Percentiles rank a stretch among this genome's conserved stretches.
These are phyloP conservation scores for Rubus idaeus DNA, from an alignment of 306 rosid species.

Conservation along the genomic window DNA sequence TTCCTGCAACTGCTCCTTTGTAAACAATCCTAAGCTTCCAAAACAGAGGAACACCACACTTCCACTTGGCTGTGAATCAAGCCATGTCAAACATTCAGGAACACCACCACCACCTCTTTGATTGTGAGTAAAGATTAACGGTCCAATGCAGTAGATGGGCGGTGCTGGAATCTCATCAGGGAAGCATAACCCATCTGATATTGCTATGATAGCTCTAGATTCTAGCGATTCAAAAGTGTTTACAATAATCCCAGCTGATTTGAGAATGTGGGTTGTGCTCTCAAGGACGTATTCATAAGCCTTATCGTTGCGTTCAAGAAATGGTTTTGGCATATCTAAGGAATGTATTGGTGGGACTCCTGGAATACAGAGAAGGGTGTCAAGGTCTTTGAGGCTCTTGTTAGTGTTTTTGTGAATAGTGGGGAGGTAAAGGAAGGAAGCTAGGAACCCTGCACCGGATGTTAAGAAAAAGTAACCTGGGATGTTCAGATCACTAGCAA, in stretches of 20 bases:
- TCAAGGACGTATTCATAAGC: constrained; percentile 14
- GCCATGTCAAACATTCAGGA: constrained; percentile 19
- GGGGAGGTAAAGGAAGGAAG: constrained; percentile 13
- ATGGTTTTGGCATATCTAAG: constrained; percentile 19
- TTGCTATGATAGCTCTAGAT: background rate
- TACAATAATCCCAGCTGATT: constrained; percentile 16
- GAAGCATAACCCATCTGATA: constrained; percentile 10
- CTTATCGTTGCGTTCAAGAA: constrained; percentile 31
- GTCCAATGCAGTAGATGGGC: constrained; percentile 19
- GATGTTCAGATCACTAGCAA: constrained; percentile 25
- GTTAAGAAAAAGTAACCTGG: constrained; percentile 38
- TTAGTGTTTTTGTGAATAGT: constrained; percentile 16
- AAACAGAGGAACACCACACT: constrained; percentile 30
- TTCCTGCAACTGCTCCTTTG: constrained; percentile 20
- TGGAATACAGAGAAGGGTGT: constrained; percentile 4
- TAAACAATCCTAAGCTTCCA: constrained; percentile 26
- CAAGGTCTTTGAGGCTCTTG: constrained; percentile 22
- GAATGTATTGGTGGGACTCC: constrained; percentile 19
- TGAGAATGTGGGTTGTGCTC: background rate
- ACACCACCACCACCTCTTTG: background rate
- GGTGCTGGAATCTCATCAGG: constrained; percentile 1
- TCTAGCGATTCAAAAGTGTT: constrained; percentile 20
- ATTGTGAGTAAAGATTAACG: background rate
- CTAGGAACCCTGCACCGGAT: constrained; percentile 21
- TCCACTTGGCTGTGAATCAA: constrained; percentile 15